Conservation (phyloP, 2,329 filamentous ascomycete species). For the Hysterium pulicare region DNA sequence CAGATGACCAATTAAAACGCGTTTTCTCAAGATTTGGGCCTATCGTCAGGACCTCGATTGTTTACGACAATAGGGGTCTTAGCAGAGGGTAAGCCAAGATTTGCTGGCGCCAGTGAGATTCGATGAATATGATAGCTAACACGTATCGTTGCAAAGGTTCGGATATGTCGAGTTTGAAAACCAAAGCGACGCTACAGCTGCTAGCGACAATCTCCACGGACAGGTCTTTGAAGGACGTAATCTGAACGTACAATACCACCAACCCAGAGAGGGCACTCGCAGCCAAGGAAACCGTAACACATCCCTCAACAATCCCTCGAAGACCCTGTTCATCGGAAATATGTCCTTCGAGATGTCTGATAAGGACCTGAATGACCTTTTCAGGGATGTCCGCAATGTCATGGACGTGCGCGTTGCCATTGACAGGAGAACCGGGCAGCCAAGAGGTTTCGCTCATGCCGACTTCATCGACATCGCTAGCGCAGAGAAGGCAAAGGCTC, state of each 20-base stretch:
- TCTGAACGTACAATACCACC: conserved; percentile 60
- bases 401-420: conserved; percentile 77
- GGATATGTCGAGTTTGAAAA: conserved; percentile 62
- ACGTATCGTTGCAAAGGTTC: conserved; percentile 49
- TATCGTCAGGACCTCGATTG: conserved; percentile 52
- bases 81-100: conserved; percentile 66
- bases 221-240: conserved; percentile 62
- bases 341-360: conserved; percentile 84
- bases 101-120: too few species aligned
- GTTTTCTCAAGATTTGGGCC: conserved; percentile 59
- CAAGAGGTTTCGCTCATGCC: conserved; percentile 78
- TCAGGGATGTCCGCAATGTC: conserved; percentile 67
- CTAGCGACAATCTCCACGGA: conserved; percentile 58
- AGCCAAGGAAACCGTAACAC: conserved; percentile 1
- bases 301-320: conserved; percentile 49
- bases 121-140: background rate
- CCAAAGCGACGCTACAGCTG: conserved; percentile 52
- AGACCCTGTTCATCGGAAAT: conserved; percentile 78
- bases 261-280: conserved; percentile 13
- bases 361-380: conserved; percentile 73
- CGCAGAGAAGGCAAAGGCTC: conserved; percentile 58
- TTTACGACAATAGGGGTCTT: conserved; percentile 60
- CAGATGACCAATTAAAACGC: conserved; percentile 56
- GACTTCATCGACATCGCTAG: conserved; percentile 70
- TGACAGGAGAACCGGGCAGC: conserved; percentile 75